Base-by-base conservation (phyloP, 106 monocot species). In the Apostasia ramifera region DNA sequence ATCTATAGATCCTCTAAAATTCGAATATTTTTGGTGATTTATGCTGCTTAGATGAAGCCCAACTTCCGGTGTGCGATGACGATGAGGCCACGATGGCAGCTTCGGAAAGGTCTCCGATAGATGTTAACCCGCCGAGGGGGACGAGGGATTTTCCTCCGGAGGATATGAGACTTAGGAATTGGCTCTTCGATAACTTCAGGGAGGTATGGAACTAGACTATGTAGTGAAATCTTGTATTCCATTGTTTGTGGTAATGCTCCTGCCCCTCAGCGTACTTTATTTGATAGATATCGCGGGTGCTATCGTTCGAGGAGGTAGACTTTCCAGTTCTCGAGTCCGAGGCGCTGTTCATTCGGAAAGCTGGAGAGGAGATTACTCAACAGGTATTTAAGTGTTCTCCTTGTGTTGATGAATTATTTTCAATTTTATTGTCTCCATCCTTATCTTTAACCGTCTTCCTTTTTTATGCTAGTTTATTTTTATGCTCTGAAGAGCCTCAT, bases 311-410 rank as follows among this genome's bases (percentile, higher is more conserved):
- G 67, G 98, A 98, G 78, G 93, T 98, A 2, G 98, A 98, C 67
- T 98, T 98, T 79, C 98, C 98, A 1, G 90, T 98, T 2, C 98
- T 98, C 5, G 98, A 98, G 63, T 93, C 92, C 0, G 98, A 98
- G 69, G 85, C 92, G 1, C 82, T 97, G 10, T 97, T 92, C 78
- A 85, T 92, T n/a, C 76, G 98, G 67, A 98, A 98, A 77, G 94
- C 90, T 37, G 98, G 98, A 42, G 98, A 98, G 74, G 98, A 98
- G 83, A 98, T 98, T 73, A 93, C 93, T 14, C 87, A 93, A 66
- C 98, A 98, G 87, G 97, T 83, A 26, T 26, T 26, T 26, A 26
- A 26, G 26, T 26, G 26, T 26, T 26, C 26, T 26, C 26, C 26
- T 26, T 26, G 26, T 26, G 26, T 26, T 26, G 26, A 26, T 26